Percentiles rank a stretch among this genome's conserved stretches.
phyloP scores from a whole-genome alignment of 768 basidiomycete genomes.

The Russula abietina region DNA sequence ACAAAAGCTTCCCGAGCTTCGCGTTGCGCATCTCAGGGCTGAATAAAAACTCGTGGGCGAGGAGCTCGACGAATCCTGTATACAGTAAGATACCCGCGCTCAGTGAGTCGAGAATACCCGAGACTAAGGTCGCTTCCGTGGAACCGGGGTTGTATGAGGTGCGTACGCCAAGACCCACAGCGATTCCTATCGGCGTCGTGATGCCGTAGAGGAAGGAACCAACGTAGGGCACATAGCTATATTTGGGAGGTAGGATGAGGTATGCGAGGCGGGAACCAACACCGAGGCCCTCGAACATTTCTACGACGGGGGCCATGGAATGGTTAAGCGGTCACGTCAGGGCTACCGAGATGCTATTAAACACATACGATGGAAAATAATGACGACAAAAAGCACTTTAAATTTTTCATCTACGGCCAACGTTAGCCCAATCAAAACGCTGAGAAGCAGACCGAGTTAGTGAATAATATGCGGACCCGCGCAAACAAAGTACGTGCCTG shows the following conservation, averaged over 20 bases:
- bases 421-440: slow-evolving; percentile 82
- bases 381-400: slow-evolving; percentile 80
- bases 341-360: not conserved
- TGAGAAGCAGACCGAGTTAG: slow-evolving; percentile 28
- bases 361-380: slow-evolving; percentile 84
- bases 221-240: slow-evolving; percentile 49
- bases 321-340: not conserved
- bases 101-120: slow-evolving; percentile 77
- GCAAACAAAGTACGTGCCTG: slow-evolving; percentile 39
- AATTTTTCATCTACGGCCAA: slow-evolving; percentile 83
- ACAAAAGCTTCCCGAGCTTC: slow-evolving; percentile 57
- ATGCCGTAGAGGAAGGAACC: slow-evolving; percentile 65
- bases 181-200: slow-evolving; percentile 85
- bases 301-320: slow-evolving; percentile 35
- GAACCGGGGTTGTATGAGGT: slow-evolving; percentile 77
- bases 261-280: slow-evolving; percentile 84
- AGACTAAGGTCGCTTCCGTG: slow-evolving; percentile 70
- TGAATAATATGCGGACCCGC: not conserved
- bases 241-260: slow-evolving; percentile 53
- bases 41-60: slow-evolving; percentile 94
- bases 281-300: slow-evolving; percentile 92
- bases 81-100: slow-evolving; percentile 87
- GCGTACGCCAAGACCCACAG: slow-evolving; percentile 71
- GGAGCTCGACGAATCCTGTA: slow-evolving; percentile 82
- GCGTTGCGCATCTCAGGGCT: slow-evolving; percentile 78